Conservation (phyloP, 2,329 filamentous ascomycete genomes). For the Aspergillus luchuensis region DNA sequence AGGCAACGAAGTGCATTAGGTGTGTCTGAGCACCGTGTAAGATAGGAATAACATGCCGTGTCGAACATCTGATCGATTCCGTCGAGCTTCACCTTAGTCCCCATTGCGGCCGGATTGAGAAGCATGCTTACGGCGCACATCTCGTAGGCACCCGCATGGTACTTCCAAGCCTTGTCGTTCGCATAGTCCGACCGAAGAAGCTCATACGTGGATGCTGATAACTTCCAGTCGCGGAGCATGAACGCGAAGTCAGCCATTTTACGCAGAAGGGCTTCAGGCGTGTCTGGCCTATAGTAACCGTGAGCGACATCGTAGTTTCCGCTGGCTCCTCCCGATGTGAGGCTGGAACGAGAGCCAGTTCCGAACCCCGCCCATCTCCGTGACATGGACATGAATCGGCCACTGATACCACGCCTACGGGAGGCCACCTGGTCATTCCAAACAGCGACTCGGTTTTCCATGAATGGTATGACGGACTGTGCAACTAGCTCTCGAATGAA, state of each 20-base stretch:
- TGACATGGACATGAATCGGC: slow-evolving; percentile 91
- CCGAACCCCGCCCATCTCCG: slow-evolving; percentile 88
- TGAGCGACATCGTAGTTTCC: slow-evolving; percentile 74
- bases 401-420: slow-evolving; percentile 80
- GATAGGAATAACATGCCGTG: slow-evolving; percentile 87
- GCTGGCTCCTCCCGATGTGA: slow-evolving; percentile 45
- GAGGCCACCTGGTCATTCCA: slow-evolving; percentile 99
- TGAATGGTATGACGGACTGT: slow-evolving; percentile 90
- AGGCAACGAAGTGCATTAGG: slow-evolving; percentile 81
- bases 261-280: slow-evolving; percentile 86
- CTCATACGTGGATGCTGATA: slow-evolving; percentile 90
- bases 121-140: slow-evolving; percentile 88
- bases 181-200: slow-evolving; percentile 84
- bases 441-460: slow-evolving; percentile 86
- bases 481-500: slow-evolving; percentile 95
- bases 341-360: slow-evolving; percentile 61
- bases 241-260: slow-evolving; percentile 94
- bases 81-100: slow-evolving; percentile 76
- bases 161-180: slow-evolving; percentile 95
- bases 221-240: slow-evolving; percentile 94
- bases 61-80: slow-evolving; percentile 85
- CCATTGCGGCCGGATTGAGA: slow-evolving; percentile 70
- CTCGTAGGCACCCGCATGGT: slow-evolving; percentile 91
- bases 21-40: slow-evolving; percentile 76
- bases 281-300: slow-evolving; percentile 81